phyloP scores from a whole-genome alignment of 345 rosid genomes.

The Mallotus nudiflorus region DNA sequence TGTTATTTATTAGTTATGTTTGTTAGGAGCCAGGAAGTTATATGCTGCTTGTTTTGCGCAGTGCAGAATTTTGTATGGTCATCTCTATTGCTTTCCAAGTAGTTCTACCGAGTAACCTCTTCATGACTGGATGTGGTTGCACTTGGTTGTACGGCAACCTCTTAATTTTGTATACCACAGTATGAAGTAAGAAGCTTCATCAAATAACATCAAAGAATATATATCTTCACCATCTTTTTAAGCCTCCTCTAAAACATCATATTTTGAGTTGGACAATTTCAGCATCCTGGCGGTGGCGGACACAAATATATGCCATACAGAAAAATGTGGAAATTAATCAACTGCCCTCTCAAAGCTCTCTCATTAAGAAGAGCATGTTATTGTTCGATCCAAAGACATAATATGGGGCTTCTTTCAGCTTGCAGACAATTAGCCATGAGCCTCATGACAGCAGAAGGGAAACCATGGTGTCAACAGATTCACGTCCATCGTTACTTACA shows the following conservation, averaged over 20 bases:
- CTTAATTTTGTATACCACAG: too few species aligned
- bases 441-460: slow-evolving; percentile 56
- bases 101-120: too few species aligned
- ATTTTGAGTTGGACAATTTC: neutral
- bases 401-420: neutral
- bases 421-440: slow-evolving; percentile 4
- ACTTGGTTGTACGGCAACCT: too few species aligned
- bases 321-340: neutral
- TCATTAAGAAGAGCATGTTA: neutral
- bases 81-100: too few species aligned
- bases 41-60: too few species aligned
- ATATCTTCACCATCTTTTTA: neutral
- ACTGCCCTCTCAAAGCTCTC: neutral
- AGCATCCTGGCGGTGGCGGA: neutral
- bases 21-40: too few species aligned
- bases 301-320: neutral
- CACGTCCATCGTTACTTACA: slow-evolving; percentile 80
- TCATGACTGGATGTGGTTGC: too few species aligned
- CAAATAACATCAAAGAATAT: neutral
- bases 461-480: slow-evolving; percentile 70
- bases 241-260: too few species aligned
- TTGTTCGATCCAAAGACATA: neutral
- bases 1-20: too few species aligned
- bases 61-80: too few species aligned
- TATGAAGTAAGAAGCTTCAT: too few species aligned